phyloP scores from a whole-genome alignment of 192 early-diverging fungal genomes.

The Coemansia sp. region DNA sequence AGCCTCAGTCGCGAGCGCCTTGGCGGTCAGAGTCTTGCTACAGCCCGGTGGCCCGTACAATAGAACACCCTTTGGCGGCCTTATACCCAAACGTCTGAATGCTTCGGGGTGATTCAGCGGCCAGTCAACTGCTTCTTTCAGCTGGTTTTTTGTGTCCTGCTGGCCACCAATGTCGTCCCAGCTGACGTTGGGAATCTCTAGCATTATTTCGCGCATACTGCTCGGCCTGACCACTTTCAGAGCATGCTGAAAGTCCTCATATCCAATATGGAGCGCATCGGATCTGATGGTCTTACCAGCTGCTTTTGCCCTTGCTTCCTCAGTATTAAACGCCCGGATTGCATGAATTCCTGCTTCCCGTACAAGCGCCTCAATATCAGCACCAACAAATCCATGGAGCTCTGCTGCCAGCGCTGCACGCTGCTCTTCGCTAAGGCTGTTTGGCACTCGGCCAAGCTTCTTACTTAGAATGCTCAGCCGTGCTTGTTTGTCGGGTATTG shows the following conservation, averaged over 20 bases:
- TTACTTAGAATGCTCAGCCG: slow-evolving; percentile 74
- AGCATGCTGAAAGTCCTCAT: slow-evolving; percentile 14
- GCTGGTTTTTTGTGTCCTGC: slow-evolving; percentile 80
- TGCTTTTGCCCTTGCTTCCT: not conserved
- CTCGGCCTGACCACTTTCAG: slow-evolving; percentile 31
- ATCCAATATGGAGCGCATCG: not conserved
- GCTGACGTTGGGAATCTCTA: slow-evolving; percentile 90
- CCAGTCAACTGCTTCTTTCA: slow-evolving; percentile 98
- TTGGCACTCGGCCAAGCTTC: slow-evolving; percentile 67
- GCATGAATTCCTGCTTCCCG: slow-evolving; percentile 84
- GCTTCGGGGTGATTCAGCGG: slow-evolving; percentile 92
- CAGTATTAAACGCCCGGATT: slow-evolving; percentile 56
- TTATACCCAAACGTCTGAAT: slow-evolving; percentile 84
- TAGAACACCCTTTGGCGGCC: slow-evolving; percentile 96
- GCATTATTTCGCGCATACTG: slow-evolving; percentile 59
- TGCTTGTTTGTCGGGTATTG: slow-evolving; percentile 72
- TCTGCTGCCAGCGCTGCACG: slow-evolving; percentile 60
- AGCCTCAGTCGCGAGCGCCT: slow-evolving; percentile 94
- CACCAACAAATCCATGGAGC: slow-evolving; percentile 97
- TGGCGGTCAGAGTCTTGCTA: slow-evolving; percentile 96
- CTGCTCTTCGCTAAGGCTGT: slow-evolving; percentile 63
- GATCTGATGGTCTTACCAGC: not conserved
- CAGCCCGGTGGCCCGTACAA: slow-evolving; percentile 98
- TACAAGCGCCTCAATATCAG: slow-evolving; percentile 84
- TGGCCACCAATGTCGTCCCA: slow-evolving; percentile 98